These are phyloP conservation scores for Pseudogymnoascus sp. DNA, from an alignment of 2,329 filamentous ascomycete species.

Conservation along the genomic window DNA sequence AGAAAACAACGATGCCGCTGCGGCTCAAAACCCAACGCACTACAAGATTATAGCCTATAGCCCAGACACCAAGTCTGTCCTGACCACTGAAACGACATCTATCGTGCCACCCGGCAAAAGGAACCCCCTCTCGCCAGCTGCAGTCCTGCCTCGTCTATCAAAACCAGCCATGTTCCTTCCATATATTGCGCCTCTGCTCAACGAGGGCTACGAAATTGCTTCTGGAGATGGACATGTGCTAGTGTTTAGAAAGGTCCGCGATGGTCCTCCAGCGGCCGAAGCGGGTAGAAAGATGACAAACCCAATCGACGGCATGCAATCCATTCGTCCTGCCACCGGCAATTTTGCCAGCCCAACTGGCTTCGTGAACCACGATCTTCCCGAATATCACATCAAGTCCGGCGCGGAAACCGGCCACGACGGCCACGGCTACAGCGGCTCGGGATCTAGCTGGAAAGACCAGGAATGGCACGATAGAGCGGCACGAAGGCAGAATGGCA, in stretches of 20 bases:
- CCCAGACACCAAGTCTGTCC: slow-evolving; percentile 47
- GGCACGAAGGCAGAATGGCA: slow-evolving; percentile 31
- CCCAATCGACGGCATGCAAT: slow-evolving; percentile 44
- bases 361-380: slow-evolving; percentile 53
- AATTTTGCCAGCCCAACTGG: slow-evolving; percentile 58
- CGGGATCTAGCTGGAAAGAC: slow-evolving; percentile 25
- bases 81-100: slow-evolving; percentile 53
- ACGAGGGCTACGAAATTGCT: slow-evolving; percentile 59
- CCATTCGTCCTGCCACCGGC: slow-evolving; percentile 37
- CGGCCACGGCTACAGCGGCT: slow-evolving; percentile 41
- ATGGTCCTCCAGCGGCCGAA: slow-evolving; percentile 32
- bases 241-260: slow-evolving; percentile 55
- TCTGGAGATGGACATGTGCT: slow-evolving; percentile 56
- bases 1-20: not conserved
- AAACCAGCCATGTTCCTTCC: slow-evolving; percentile 59
- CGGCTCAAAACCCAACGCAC: slow-evolving; percentile 24
- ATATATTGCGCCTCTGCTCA: slow-evolving; percentile 50
- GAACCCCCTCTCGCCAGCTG: slow-evolving; percentile 46
- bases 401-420: slow-evolving; percentile 39
- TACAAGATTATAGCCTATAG: slow-evolving; percentile 65
- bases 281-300: slow-evolving; percentile 40
- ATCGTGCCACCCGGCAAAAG: slow-evolving; percentile 39
- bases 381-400: slow-evolving; percentile 35
- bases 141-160: slow-evolving; percentile 52
- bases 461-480: slow-evolving; percentile 18